These are phyloP conservation scores for Talaromyces albobiverticillius DNA, from an alignment of 2,329 filamentous ascomycete species.

Conservation along the genomic window DNA sequence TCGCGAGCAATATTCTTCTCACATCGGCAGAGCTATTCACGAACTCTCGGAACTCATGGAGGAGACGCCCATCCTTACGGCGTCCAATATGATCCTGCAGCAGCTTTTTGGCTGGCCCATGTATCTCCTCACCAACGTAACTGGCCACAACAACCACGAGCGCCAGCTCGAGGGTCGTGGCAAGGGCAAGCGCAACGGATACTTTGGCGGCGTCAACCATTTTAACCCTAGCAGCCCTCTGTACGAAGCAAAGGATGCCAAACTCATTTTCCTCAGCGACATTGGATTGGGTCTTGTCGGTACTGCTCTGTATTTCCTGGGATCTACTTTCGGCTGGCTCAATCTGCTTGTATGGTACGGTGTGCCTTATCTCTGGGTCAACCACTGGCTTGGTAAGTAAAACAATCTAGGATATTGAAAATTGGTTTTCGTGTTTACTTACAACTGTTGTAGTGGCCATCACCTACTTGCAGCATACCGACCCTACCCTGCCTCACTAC, in stretches of 20 bases:
- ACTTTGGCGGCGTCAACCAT: conserved; percentile 83
- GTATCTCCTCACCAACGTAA: conserved; percentile 89
- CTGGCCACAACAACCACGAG: conserved; percentile 93
- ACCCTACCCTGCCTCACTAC: conserved; percentile 92
- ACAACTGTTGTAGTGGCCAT: conserved; percentile 71
- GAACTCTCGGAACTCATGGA: conserved; percentile 87
- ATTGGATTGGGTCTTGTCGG: conserved; percentile 68
- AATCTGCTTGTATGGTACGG: conserved; percentile 96
- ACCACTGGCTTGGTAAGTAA: conserved; percentile 93
- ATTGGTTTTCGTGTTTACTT: conserved; percentile 17
- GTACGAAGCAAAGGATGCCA: conserved; percentile 87
- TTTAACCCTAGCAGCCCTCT: conserved; percentile 85
- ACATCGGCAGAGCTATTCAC: conserved; percentile 70
- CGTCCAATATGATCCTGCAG: conserved; percentile 71
- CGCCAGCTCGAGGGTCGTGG: conserved; percentile 90
- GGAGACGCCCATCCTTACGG: conserved; percentile 85
- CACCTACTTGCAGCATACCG: conserved; percentile 96
- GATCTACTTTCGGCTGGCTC: conserved; percentile 73
- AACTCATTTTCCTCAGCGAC: conserved; percentile 82
- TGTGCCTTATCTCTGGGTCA: conserved; percentile 93
- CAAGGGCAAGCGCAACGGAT: conserved; percentile 84
- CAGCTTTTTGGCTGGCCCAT: conserved; percentile 91
- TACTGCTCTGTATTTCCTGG: conserved; percentile 64
- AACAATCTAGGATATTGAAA: too few relatives aligned
- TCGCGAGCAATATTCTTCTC: conserved; percentile 73